Evolutionary conservation across 2,329 filamentous ascomycete species (phyloP).

Genomic region (Fusarium siculi): DNA sequence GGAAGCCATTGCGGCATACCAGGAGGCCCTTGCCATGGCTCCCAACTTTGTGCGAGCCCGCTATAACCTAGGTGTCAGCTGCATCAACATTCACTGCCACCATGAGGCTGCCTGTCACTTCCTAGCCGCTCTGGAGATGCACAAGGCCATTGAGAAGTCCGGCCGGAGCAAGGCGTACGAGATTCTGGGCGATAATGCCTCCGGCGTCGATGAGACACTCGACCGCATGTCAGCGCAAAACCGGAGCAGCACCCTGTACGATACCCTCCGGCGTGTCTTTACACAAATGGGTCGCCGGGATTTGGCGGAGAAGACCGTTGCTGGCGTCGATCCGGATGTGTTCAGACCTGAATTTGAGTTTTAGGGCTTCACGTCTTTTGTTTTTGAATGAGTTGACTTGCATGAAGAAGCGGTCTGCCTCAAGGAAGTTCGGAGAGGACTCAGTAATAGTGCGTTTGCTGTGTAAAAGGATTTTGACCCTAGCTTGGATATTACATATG

Average conservation of each 20-base stretch:
- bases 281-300: constrained; percentile 93
- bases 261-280: constrained; percentile 94
- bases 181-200: constrained; percentile 71
- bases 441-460: not conserved
- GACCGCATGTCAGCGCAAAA: constrained; percentile 94
- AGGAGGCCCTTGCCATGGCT: constrained; percentile 87
- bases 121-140: constrained; percentile 91
- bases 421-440: not conserved
- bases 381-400: constrained; percentile 5
- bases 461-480: not conserved
- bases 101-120: constrained; percentile 93
- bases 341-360: constrained; percentile 95
- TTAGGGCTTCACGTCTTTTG: constrained; percentile 44
- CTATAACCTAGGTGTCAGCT: constrained; percentile 96
- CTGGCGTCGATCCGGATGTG: constrained; percentile 88
- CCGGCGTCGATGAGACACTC: constrained; percentile 73
- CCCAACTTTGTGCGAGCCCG: constrained; percentile 97
- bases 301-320: constrained; percentile 85
- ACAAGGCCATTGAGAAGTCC: constrained; percentile 89
- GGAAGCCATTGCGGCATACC: constrained; percentile 96
- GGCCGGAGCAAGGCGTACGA: constrained; percentile 86
- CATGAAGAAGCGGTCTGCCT: constrained; percentile 8
- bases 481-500: constrained; percentile 15
- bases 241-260: constrained; percentile 95
- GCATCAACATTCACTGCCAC: constrained; percentile 97